phyloP scores from a whole-genome alignment of 1,139 yeast species.

The Protomyces pachydermus region DNA sequence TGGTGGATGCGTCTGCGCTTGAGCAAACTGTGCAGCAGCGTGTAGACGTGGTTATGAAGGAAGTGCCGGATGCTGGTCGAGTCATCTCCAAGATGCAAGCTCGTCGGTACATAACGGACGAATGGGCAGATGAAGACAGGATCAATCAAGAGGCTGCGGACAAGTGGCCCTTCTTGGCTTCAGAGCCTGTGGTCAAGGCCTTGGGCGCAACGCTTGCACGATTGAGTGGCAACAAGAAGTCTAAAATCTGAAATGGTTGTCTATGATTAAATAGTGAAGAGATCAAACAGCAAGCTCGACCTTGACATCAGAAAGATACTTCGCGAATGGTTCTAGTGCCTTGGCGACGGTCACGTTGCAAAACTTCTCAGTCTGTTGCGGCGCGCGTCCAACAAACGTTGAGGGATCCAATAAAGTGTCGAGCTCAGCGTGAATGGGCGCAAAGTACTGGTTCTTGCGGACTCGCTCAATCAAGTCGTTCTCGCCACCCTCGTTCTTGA shows the following conservation, averaged over 20 bases:
- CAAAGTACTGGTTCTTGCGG: constrained; percentile 70
- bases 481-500: constrained; percentile 97
- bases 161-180: constrained; percentile 21
- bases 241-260: background rate
- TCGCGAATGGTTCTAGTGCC: constrained; percentile 68
- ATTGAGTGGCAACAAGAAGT: constrained; percentile 9
- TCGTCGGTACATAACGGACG: constrained; percentile 3
- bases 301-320: constrained; percentile 56
- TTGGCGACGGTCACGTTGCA: constrained; percentile 75
- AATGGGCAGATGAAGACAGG: constrained; percentile 14
- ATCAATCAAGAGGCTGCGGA: constrained; percentile 9
- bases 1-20: background rate
- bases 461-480: constrained; percentile 91
- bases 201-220: constrained; percentile 20
- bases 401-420: constrained; percentile 79
- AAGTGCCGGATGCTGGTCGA: constrained; percentile 22
- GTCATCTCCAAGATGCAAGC: constrained; percentile 11
- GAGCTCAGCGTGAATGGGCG: constrained; percentile 82
- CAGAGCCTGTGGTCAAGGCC: constrained; percentile 20
- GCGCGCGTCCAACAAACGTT: constrained; percentile 98
- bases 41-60: constrained; percentile 6
- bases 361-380: constrained; percentile 93
- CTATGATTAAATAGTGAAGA: background rate
- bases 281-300: constrained; percentile 56
- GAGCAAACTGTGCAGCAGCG: constrained; percentile 8